phyloP scores from a whole-genome alignment of 495 filamentous ascomycete genomes.

The Annulohypoxylon moriforme region DNA sequence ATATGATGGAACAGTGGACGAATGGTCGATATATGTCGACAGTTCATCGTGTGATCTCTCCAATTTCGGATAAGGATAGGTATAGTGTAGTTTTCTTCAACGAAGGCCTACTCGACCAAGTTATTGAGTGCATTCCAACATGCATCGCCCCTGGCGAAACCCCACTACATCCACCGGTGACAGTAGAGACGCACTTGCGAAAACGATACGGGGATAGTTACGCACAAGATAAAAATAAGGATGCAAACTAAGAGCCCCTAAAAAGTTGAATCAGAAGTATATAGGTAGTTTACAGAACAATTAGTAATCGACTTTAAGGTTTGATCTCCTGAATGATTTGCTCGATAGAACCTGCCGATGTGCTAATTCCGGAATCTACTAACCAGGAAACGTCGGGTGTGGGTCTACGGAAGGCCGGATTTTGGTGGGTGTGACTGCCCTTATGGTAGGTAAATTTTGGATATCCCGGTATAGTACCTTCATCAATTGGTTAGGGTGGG shows the following conservation, averaged over 20 bases:
- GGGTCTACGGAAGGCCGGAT: no score
- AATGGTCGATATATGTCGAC: slow-evolving; percentile 62
- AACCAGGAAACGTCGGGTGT: no score
- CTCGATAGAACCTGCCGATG: no score
- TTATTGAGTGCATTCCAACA: slow-evolving; percentile 52
- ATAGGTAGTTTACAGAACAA: no score
- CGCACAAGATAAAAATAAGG: slow-evolving; percentile 10
- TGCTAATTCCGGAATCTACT: no score
- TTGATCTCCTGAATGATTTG: no score
- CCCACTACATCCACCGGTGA: slow-evolving; percentile 42
- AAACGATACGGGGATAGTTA: slow-evolving; percentile 52
- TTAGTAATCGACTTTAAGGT: no score
- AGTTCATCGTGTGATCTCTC: slow-evolving; percentile 61
- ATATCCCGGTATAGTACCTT: no score
- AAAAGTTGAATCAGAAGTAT: not conserved
- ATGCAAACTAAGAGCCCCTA: not conserved
- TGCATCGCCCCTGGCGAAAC: slow-evolving; percentile 49
- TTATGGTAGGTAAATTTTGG: no score
- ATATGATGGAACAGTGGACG: slow-evolving; percentile 60
- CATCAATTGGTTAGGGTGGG: no score
- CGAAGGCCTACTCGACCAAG: slow-evolving; percentile 48
- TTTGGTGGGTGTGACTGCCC: no score
- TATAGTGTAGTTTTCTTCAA: slow-evolving; percentile 65
- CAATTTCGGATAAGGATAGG: slow-evolving; percentile 56
- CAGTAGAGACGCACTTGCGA: slow-evolving; percentile 54